phyloP scores from a whole-genome alignment of 1,284 basidiomycete species.

The Cutaneotrichosporon sp. region DNA sequence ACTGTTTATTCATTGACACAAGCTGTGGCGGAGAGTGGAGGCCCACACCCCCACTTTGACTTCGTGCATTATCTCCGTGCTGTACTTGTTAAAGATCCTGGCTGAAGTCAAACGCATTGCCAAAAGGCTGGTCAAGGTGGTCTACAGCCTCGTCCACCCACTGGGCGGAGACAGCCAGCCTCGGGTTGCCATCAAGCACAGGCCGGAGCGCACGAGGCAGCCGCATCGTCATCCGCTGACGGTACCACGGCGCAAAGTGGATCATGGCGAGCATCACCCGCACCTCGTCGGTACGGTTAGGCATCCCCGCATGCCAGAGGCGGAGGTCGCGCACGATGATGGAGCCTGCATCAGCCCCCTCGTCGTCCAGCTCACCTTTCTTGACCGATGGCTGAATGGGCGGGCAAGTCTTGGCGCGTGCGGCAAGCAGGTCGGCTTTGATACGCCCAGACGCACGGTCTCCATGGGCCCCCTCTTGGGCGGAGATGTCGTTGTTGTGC shows the following conservation, averaged over 20 bases:
- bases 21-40: too few relatives aligned
- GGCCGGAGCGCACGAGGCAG: constrained; percentile 7
- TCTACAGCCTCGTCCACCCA: constrained; percentile 12
- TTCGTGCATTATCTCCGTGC: too few relatives aligned
- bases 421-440: constrained; percentile 5
- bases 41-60: not conserved
- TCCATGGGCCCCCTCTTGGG: constrained; percentile 10
- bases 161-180: constrained; percentile 2
- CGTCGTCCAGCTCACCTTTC: not conserved
- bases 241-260: constrained; percentile 16
- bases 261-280: constrained; percentile 16
- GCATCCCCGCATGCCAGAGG: constrained; percentile 16
- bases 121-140: constrained; percentile 12
- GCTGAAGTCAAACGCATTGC: constrained; percentile 14
- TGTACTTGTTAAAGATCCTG: constrained; percentile 9
- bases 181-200: constrained; percentile 1
- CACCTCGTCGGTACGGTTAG: constrained; percentile 8
- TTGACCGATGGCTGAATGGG: constrained; percentile 11
- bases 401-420: not conserved
- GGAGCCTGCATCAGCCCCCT: not conserved
- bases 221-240: constrained; percentile 10
- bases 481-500: constrained; percentile 2
- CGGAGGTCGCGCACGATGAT: constrained; percentile 12
- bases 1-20: too few relatives aligned
- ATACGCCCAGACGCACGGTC: constrained; percentile 11